phyloP scores from a whole-genome alignment of 1,284 basidiomycete genomes.

The Volvariella surrecta region DNA sequence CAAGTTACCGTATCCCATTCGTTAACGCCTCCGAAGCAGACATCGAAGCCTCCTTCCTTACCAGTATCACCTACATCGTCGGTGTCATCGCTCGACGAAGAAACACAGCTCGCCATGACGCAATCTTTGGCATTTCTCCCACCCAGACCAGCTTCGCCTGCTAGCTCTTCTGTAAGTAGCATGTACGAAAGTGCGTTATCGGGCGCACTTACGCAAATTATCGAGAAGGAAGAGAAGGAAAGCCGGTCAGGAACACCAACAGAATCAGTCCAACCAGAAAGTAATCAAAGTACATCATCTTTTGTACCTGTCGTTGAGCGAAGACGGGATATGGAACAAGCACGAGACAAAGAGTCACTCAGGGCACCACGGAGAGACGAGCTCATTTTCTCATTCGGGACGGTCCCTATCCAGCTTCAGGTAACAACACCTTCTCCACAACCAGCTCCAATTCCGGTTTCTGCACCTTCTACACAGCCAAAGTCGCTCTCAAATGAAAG shows the following conservation, averaged over 20 bases:
- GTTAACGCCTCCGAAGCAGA: slow-evolving; percentile 2
- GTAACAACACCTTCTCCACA: slow-evolving; percentile 37
- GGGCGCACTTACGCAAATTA: slow-evolving; percentile 18
- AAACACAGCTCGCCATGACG: slow-evolving; percentile 59
- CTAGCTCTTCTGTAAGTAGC: slow-evolving; percentile 39
- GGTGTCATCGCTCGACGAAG: slow-evolving; percentile 54
- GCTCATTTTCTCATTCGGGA: slow-evolving; percentile 45
- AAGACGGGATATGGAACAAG: slow-evolving; percentile 1
- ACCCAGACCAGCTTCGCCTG: slow-evolving; percentile 32
- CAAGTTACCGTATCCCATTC: slow-evolving; percentile 7
- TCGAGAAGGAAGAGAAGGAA: too few species aligned
- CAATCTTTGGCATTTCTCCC: slow-evolving; percentile 62
- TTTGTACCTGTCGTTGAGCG: background rate
- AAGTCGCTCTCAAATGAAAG: slow-evolving; percentile 9
- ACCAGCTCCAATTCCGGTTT: background rate
- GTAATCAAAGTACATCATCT: too few species aligned
- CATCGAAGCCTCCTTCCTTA: slow-evolving; percentile 16
- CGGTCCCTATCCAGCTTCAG: slow-evolving; percentile 45
- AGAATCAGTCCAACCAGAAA: too few species aligned
- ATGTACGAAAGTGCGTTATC: slow-evolving; percentile 74
- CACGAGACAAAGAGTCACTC: background rate
- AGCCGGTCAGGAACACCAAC: too few species aligned
- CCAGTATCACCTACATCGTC: slow-evolving; percentile 35
- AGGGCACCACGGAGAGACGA: slow-evolving; percentile 12
- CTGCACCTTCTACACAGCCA: background rate